phyloP scores from a whole-genome alignment of 1,284 basidiomycete species.

The Marasmius sp. region DNA sequence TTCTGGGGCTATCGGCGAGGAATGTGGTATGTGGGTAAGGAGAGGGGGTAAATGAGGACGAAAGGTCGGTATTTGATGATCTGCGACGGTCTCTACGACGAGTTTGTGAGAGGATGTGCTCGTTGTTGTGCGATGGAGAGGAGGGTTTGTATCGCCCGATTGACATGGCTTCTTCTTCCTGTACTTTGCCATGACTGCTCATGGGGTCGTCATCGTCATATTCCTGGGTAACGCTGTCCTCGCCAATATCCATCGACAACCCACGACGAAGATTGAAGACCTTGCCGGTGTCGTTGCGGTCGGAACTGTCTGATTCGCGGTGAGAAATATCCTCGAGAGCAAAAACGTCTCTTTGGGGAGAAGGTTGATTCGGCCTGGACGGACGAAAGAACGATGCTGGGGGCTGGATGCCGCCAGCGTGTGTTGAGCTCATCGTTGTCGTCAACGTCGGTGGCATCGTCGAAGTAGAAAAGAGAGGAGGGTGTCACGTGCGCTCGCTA shows the following conservation, averaged over 20 bases:
- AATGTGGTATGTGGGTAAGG: constrained; percentile 29
- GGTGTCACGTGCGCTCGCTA: constrained; percentile 2
- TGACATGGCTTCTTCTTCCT: background rate
- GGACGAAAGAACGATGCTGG: constrained; percentile 75
- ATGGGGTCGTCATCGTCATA: constrained; percentile 24
- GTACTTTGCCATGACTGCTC: background rate
- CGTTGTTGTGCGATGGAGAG: background rate
- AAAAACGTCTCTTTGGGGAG: constrained; percentile 27
- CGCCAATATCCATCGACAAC: constrained; percentile 46
- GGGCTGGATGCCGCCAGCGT: constrained; percentile 72
- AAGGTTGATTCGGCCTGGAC: constrained; percentile 48
- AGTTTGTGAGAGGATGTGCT: background rate
- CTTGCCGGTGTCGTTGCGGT: constrained; percentile 48
- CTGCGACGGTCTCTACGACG: constrained; percentile 1
- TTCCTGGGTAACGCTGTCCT: constrained; percentile 28
- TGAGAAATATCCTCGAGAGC: constrained; percentile 14
- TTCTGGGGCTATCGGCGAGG: constrained; percentile 47
- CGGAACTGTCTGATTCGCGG: constrained; percentile 19
- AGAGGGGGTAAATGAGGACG: constrained; percentile 23
- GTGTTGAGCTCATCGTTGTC: constrained; percentile 39
- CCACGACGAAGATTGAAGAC: constrained; percentile 52
- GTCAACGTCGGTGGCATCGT: background rate
- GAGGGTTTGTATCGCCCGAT: background rate
- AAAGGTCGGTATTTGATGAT: constrained; percentile 1
- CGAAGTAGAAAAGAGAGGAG: background rate